Evolutionary conservation across 768 basidiomycete genomes (phyloP), one percentile per base, ranked within the genome.

Genomic region (Pleurotus salmoneostramineus): DNA sequence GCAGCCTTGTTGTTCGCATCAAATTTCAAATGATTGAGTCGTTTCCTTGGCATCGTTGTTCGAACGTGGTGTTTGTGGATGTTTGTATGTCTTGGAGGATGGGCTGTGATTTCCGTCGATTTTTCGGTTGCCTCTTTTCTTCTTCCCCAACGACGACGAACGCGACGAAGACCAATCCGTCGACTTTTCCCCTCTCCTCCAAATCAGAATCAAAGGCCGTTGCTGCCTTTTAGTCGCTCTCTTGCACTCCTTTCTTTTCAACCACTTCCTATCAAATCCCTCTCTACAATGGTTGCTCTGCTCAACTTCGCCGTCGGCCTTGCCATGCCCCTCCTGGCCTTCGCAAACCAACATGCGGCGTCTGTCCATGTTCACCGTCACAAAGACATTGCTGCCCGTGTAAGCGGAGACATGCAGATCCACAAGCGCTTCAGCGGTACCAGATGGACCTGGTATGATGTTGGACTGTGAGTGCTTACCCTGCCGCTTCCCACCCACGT

Each of bases 361-460:
- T 60, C 21, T 34, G 68, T 58, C 42, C 57, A 63, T 60, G 64
- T 67, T 65, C 71, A 72, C 59, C 80, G 74, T 56, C 80, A 83
- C 63, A 73, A 77, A 56, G 78, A 80, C 42, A 63, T 85, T 46
- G 80, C 81, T 12, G 75, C 71, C 48, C 81, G 83, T 21, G 74
- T 75, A 37, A 68, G 71, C 46, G 75, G 74, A 27, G 71, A 78
- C 56, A 65, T 80, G 3, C 64, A 68, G 14, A 63, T 81, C 48
- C 69, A 71, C 37, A 76, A 74, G 60, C 77, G 81, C 6, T 75
- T 64, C 56, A 52, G 59, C 40, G 57, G 61, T 56, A 68, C 79
- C 2, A 77, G 77, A 55, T 81, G 80, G 70, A 81, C 84, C 11
- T 87, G 72, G 61, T 87, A 85, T 65, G 76, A 77, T 44, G 80